phyloP scores from a whole-genome alignment of 2,329 filamentous ascomycete genomes.

The Ampelomyces quisqualis region DNA sequence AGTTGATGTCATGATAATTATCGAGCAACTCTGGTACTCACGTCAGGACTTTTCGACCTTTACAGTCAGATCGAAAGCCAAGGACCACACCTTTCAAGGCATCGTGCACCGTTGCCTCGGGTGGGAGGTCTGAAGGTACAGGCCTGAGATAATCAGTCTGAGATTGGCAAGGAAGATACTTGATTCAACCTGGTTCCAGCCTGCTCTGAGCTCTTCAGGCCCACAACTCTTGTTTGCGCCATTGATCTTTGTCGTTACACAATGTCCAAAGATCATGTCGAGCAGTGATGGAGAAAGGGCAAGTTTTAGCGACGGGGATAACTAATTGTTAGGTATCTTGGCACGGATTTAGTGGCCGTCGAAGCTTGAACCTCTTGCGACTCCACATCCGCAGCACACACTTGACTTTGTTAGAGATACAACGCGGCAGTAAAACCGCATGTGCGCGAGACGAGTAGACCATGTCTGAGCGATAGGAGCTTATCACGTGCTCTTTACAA shows the following conservation, averaged over 20 bases:
- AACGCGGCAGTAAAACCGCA: too few relatives aligned
- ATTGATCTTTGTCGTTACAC: slow-evolving; percentile 10
- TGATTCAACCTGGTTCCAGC: slow-evolving; percentile 18
- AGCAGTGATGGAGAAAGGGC: slow-evolving; percentile 4
- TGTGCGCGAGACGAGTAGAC: not conserved
- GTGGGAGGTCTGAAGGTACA: slow-evolving; percentile 34
- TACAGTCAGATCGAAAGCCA: too few relatives aligned
- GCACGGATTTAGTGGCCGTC: slow-evolving; percentile 11
- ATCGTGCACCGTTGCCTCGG: slow-evolving; percentile 26
- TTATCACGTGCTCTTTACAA: slow-evolving; percentile 7
- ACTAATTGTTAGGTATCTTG: too few relatives aligned
- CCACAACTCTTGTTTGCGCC: slow-evolving; percentile 21
- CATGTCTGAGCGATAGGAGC: slow-evolving; percentile 16
- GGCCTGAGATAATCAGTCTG: slow-evolving; percentile 21
- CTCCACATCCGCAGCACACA: too few relatives aligned
- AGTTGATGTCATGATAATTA: slow-evolving; percentile 74
- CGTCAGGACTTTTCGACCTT: too few relatives aligned
- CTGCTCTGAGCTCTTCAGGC: slow-evolving; percentile 17
- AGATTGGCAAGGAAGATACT: not conserved
- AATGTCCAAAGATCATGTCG: slow-evolving; percentile 4
- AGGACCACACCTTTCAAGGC: slow-evolving; percentile 42
- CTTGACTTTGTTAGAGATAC: too few relatives aligned
- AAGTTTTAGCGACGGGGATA: slow-evolving; percentile 16
- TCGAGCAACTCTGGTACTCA: slow-evolving; percentile 54
- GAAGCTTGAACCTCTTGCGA: slow-evolving; percentile 4